These are phyloP conservation scores for Globisporangium middletonii DNA, from an alignment of 352 stramenopile species.

Conservation along the genomic window DNA sequence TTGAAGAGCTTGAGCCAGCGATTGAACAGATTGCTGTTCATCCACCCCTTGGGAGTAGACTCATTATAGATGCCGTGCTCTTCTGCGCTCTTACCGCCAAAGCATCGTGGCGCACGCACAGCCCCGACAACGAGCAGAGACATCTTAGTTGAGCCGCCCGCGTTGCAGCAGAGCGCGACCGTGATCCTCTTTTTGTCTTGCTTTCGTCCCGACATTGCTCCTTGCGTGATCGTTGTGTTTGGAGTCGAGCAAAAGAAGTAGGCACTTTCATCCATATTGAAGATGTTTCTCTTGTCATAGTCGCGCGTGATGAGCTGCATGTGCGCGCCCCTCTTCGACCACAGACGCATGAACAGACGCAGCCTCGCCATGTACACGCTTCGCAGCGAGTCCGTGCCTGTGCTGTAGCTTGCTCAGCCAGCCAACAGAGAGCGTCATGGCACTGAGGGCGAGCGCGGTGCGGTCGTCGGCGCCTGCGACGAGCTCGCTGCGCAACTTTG, in stretches of 20 bases:
- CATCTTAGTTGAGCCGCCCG: not conserved
- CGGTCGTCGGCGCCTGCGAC: not conserved
- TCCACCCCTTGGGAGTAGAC: constrained; percentile 2
- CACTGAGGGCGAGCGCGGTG: not conserved
- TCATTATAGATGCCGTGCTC: not conserved
- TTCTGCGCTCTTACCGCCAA: not conserved
- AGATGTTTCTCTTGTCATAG: constrained; percentile 5
- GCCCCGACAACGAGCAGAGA: constrained; percentile 1
- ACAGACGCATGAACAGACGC: not conserved
- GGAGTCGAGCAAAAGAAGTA: constrained; percentile 3
- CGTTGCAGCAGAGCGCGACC: constrained; percentile 1
- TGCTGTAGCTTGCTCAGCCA: constrained; percentile 2
- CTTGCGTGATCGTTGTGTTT: not conserved
- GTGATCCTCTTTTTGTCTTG: constrained; percentile 1
- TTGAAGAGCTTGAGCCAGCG: not conserved
- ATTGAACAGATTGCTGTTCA: not conserved
- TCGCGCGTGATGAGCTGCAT: not conserved
- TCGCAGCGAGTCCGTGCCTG: not conserved
- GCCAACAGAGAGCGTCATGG: not conserved
- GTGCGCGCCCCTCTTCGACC: not conserved
- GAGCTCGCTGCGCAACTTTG: not conserved
- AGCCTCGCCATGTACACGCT: constrained; percentile 1
- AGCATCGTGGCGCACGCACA: not conserved
- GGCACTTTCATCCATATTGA: constrained; percentile 5
- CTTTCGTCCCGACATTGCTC: not conserved